phyloP scores from a whole-genome alignment of 345 rosid genomes.

The Camelina laxa region DNA sequence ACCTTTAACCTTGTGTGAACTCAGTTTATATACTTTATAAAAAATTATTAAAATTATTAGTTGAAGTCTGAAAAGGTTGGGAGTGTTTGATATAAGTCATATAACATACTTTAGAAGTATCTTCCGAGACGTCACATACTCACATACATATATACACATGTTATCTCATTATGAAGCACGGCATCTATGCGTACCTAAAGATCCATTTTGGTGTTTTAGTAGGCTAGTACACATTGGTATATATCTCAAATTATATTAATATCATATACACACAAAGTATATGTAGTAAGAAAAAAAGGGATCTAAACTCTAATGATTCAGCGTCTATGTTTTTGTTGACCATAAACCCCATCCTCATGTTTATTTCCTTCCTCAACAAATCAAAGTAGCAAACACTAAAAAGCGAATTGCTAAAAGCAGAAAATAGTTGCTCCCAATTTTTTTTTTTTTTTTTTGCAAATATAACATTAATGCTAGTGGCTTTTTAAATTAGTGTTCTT shows the following conservation, averaged over 20 bases:
- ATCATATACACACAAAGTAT: not conserved
- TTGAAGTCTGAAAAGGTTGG: not conserved
- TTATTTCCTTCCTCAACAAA: constrained; percentile 43
- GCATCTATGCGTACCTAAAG: constrained; percentile 17
- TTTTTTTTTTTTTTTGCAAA: not conserved
- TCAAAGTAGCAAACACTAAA: constrained; percentile 13
- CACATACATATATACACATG: constrained; percentile 37
- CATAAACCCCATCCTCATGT: constrained; percentile 45
- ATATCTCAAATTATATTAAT: not conserved
- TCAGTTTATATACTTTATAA: not conserved
- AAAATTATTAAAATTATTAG: not conserved
- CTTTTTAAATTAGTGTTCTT: constrained; percentile 32
- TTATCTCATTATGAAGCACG: constrained; percentile 21
- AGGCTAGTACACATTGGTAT: not conserved
- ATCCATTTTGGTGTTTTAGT: constrained; percentile 14
- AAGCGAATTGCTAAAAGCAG: constrained; percentile 39
- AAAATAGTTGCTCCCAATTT: constrained; percentile 26
- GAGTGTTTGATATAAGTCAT: not conserved
- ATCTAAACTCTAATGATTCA: constrained; percentile 18
- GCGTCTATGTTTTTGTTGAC: constrained; percentile 29
- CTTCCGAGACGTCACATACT: constrained; percentile 5
- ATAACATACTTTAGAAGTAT: not conserved
- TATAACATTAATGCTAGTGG: constrained; percentile 21
- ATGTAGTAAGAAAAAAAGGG: not conserved
- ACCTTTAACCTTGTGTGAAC: not conserved